Conservation (phyloP, 768 basidiomycete genomes). For the Suillus discolor region DNA sequence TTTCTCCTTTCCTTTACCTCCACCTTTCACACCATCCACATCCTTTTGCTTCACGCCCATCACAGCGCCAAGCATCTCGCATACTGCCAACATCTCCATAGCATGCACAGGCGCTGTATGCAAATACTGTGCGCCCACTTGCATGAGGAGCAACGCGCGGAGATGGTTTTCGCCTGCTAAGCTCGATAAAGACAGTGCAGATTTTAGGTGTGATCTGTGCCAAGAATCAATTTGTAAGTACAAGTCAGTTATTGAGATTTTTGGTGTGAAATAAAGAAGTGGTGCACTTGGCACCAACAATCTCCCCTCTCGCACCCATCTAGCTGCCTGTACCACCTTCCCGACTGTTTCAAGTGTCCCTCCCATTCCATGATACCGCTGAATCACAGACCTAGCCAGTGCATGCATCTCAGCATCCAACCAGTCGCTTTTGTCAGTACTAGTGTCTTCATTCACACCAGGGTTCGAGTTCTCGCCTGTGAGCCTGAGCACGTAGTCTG, state of each 20-base stretch:
- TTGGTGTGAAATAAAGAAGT: constrained; percentile 13
- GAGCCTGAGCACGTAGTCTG: constrained; percentile 35
- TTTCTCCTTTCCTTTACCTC: constrained; percentile 1
- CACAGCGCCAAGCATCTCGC: constrained; percentile 71
- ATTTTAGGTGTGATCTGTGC: constrained; percentile 46
- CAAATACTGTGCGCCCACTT: constrained; percentile 70
- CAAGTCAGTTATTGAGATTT: constrained; percentile 13
- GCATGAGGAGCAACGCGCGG: constrained; percentile 66
- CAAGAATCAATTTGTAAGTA: constrained; percentile 22
- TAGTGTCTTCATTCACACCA: neutral
- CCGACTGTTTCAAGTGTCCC: constrained; percentile 58
- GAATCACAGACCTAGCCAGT: constrained; percentile 40
- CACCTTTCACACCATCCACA: constrained; percentile 12
- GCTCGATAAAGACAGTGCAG: constrained; percentile 59
- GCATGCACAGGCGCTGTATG: constrained; percentile 75
- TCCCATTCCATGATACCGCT: constrained; percentile 49
- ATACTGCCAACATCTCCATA: constrained; percentile 61
- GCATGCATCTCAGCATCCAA: constrained; percentile 31
- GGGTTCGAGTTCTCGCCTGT: neutral
- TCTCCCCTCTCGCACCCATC: constrained; percentile 43
- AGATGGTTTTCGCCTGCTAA: constrained; percentile 70
- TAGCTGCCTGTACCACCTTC: constrained; percentile 51
- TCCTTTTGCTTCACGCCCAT: constrained; percentile 48
- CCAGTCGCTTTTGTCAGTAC: neutral
- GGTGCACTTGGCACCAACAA: constrained; percentile 62